Evolutionary conservation across 2,329 filamentous ascomycete genomes (phyloP), one percentile per base, ranked within the genome.

Genomic region (Coniella vitis): DNA sequence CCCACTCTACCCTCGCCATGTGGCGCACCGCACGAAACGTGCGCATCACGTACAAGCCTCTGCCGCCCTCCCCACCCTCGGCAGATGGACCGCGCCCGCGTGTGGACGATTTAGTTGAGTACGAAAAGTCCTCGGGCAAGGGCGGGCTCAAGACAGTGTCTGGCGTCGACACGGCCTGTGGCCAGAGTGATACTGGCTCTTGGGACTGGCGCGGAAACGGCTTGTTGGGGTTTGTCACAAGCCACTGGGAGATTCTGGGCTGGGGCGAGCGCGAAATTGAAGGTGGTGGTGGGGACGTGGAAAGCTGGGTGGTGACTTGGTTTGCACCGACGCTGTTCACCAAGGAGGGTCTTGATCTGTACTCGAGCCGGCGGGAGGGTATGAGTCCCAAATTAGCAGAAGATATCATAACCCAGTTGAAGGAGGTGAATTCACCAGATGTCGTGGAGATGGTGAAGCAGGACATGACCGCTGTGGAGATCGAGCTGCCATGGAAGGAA

Each of bases 301-400:
- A 81, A 64, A 74, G 75, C 57, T 95, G 87, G 86, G 81, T 79
- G 1, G 86, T 95, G 13, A 94, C 87, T 4, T 91, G 84, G 74
- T 95, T 95, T 65, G 83, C 84, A 54, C 83, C 86, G 60, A 94
- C 87, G 20, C 57, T 90, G 38, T 94, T 95, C 58, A 93, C 88
- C 7, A 84, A 85, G 54, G 86, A 88, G 49, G 89, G 89, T 0
- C 60, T 95, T 25, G 89, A 95, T 66, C 66, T 94, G 9, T 93
- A 91, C 64, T 82, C 79, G 39, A 74, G 85, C 57, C 71, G 75
- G 14, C 74, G 67, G 45, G 76, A 74, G 54, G 85, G 86, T 0
- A 55, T 88, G 54, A 75, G 72, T 47, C 68, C 75, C 49, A 74
- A 70, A 61, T 78, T 81, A 46, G 72, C 82, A 35, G 68, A 65